Percentiles rank a stretch among this genome's conserved stretches.
Evolutionary conservation across 495 filamentous ascomycete genomes (phyloP).

Genomic region (Sporormia fimetaria): DNA sequence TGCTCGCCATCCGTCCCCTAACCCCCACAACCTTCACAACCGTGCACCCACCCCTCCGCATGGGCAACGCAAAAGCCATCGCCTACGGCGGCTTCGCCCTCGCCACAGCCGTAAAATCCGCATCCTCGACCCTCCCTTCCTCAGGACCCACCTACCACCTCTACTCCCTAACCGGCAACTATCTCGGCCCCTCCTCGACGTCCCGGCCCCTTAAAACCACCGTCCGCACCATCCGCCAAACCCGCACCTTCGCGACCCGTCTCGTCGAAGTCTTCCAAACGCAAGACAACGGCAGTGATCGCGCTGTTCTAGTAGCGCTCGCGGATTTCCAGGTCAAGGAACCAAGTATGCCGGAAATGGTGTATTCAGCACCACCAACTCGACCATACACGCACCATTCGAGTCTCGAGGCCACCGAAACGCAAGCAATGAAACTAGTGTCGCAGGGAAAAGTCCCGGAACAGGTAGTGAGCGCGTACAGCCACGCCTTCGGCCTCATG

Average conservation of each 20-base stretch:
- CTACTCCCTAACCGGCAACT: constrained; percentile 20
- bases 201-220: constrained; percentile 9
- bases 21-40: constrained; percentile 1
- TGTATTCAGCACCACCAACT: constrained; percentile 14
- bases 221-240: constrained; percentile 14
- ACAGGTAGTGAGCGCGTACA: constrained; percentile 1
- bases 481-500: constrained; percentile 2
- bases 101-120: constrained; percentile 12
- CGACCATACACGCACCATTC: constrained; percentile 3
- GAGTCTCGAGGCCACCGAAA: neutral
- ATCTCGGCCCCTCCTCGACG: constrained; percentile 22
- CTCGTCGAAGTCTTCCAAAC: constrained; percentile 19
- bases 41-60: constrained; percentile 6
- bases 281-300: constrained; percentile 2
- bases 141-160: constrained; percentile 15
- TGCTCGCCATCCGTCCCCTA: constrained; percentile 1
- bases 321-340: constrained; percentile 23
- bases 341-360: neutral
- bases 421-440: neutral
- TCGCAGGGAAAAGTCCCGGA: constrained; percentile 7
- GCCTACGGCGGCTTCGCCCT: constrained; percentile 25
- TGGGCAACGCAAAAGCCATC: constrained; percentile 19
- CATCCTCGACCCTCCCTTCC: constrained; percentile 5
- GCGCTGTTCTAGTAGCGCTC: constrained; percentile 10
- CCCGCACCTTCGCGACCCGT: constrained; percentile 22